These are phyloP conservation scores for Arthrocladium fulminans DNA, from an alignment of 2,329 filamentous ascomycete genomes.

Conservation along the genomic window DNA sequence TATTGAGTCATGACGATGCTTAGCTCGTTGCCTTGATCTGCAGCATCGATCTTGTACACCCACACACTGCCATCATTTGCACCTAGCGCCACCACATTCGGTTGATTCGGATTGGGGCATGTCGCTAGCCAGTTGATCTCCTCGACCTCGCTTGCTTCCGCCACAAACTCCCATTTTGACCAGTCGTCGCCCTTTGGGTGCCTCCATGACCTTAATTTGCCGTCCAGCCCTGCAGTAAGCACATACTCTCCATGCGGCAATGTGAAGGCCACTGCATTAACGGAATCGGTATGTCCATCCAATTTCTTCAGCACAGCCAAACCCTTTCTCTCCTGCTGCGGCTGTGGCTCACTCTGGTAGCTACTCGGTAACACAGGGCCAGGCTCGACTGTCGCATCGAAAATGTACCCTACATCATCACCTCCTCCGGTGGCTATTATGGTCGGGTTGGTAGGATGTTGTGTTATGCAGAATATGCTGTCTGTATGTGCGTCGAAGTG, in stretches of 20 bases:
- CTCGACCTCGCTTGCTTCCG: slow-evolving; percentile 77
- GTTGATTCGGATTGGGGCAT: slow-evolving; percentile 61
- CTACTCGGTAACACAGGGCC: slow-evolving; percentile 65
- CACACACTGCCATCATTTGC: slow-evolving; percentile 87
- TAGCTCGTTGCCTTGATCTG: slow-evolving; percentile 53
- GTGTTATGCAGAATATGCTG: slow-evolving; percentile 88
- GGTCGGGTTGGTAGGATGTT: slow-evolving; percentile 69
- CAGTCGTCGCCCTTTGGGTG: slow-evolving; percentile 40
- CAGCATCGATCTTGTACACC: slow-evolving; percentile 78
- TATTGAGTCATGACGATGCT: slow-evolving; percentile 88
- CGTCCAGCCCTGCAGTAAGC: slow-evolving; percentile 81
- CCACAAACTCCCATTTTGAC: slow-evolving; percentile 55
- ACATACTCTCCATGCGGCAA: slow-evolving; percentile 73
- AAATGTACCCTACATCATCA: slow-evolving; percentile 77
- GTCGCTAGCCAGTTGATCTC: slow-evolving; percentile 86
- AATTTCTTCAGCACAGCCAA: slow-evolving; percentile 62
- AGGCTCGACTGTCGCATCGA: slow-evolving; percentile 57
- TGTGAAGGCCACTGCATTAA: slow-evolving; percentile 80
- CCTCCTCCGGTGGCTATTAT: slow-evolving; percentile 83
- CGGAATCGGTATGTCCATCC: slow-evolving; percentile 84
- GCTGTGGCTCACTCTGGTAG: slow-evolving; percentile 59
- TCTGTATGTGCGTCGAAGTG: slow-evolving; percentile 88
- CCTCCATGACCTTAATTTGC: slow-evolving; percentile 64
- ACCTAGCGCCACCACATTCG: slow-evolving; percentile 78
- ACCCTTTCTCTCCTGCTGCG: slow-evolving; percentile 48